Base-by-base conservation (phyloP, 2,329 filamentous ascomycete species). In the Teratosphaeria gauchensis region DNA sequence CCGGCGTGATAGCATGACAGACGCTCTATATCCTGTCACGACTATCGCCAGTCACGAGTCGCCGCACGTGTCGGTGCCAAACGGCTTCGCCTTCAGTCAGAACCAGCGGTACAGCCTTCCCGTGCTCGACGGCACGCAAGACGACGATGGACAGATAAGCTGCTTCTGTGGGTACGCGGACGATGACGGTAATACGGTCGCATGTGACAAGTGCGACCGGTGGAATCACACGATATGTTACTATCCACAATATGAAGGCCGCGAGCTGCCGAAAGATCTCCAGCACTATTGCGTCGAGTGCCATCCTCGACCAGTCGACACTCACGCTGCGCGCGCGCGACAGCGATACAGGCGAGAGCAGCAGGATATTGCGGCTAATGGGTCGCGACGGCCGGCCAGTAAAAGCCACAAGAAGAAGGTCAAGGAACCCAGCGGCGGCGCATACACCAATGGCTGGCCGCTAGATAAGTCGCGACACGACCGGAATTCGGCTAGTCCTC, bases 221-320 rank as follows among this genome's bases (percentile, higher is more conserved):
- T 99, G 94, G 94, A 94, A 99, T 76, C 94, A 99, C 75, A 95
- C 96, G 68, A 87, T 91, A 72, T 99, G 94, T 76, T 97, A 95
- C 76, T 97, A 97, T 73, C 89, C 90, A 67, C 82, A 84, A 71
- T 82, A 73, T 59, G 85, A 73, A 80, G 89, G 79, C 81, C 56
- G 57, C 53, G 64, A 61, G 54, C 88, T 76, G 76, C 92, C 73
- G 75, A 87, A 78, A 24, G 64, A 71, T 46, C 63, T 73, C 68
- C 80, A 89, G 58, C 92, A 99, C 77, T 90, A 87, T 58, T 99
- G 94, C 77, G 84, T 85, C 68, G 90, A 96, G 67, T 99, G 94
- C 78, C 84, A 88, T 61, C 91, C 92, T 19, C 83, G 91, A 62
- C 76, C 78, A 54, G 75, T 96, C 67, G 88, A 97, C 71, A 78